Conservation (phyloP, 2,329 filamentous ascomycete genomes). For the Beauveria asiatica region DNA sequence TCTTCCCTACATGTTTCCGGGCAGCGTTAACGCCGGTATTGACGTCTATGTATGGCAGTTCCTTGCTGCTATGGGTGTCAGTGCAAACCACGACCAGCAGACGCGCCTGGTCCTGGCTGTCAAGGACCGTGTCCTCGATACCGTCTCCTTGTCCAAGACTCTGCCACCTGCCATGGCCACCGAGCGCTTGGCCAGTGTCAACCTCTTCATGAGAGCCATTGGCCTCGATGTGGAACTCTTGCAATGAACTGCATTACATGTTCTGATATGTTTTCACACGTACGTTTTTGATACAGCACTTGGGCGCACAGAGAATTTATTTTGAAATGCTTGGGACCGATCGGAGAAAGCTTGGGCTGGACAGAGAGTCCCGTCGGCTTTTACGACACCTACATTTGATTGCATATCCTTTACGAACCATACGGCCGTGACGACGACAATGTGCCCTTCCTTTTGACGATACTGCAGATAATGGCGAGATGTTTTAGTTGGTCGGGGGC, state of each 20-base stretch:
- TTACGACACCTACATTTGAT: neutral
- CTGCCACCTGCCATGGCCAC: slow-evolving; percentile 78
- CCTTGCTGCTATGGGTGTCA: slow-evolving; percentile 87
- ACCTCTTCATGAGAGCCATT: slow-evolving; percentile 97
- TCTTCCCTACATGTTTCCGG: slow-evolving; percentile 80
- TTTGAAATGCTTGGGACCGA: neutral
- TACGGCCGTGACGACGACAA: slow-evolving; percentile 8
- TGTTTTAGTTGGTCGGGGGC: slow-evolving; percentile 4
- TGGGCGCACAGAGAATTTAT: slow-evolving; percentile 1
- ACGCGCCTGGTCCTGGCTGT: slow-evolving; percentile 89
- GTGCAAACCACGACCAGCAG: slow-evolving; percentile 88
- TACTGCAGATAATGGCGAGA: slow-evolving; percentile 1
- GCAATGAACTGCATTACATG: slow-evolving; percentile 21
- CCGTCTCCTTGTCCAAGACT: slow-evolving; percentile 79
- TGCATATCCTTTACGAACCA: neutral
- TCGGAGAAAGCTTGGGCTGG: neutral
- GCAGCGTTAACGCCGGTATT: slow-evolving; percentile 79
- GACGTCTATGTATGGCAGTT: slow-evolving; percentile 99
- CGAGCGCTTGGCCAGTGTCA: slow-evolving; percentile 82
- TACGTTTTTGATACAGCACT: neutral
- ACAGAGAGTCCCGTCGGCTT: neutral
- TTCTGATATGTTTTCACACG: neutral
- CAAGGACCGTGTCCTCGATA: slow-evolving; percentile 97
- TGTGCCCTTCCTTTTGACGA: neutral
- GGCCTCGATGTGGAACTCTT: slow-evolving; percentile 87